phyloP scores from a whole-genome alignment of 2,329 filamentous ascomycete species.

The Exophiala xenobiotica region DNA sequence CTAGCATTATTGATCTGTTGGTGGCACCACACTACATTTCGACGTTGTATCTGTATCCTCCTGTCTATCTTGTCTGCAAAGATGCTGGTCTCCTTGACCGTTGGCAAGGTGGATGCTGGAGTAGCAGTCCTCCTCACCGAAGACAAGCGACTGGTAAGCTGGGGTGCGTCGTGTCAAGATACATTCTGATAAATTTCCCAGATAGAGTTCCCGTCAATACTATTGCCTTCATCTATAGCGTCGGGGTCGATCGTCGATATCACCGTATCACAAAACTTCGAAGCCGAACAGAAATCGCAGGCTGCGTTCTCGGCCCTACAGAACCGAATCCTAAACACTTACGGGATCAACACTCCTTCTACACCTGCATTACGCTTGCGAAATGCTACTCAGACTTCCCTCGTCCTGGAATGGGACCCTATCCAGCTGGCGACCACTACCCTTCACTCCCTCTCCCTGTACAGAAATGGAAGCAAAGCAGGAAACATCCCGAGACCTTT shows the following conservation, averaged over 20 bases:
- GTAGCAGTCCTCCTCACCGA: conserved; percentile 95
- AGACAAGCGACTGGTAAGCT: conserved; percentile 87
- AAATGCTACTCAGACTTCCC: conserved; percentile 97
- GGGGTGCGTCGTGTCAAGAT: neutral
- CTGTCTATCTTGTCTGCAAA: too few relatives aligned
- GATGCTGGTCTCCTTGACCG: conserved; percentile 96
- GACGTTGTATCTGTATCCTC: too few relatives aligned
- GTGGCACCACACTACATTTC: too few relatives aligned
- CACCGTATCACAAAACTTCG: conserved; percentile 81
- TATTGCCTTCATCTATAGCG: conserved; percentile 90
- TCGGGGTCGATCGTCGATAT: conserved; percentile 98
- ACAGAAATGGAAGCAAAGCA: conserved; percentile 94
- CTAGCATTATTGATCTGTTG: too few relatives aligned
- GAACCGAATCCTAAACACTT: conserved; percentile 79
- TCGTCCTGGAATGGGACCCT: conserved; percentile 97
- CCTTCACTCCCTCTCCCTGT: conserved; percentile 82
- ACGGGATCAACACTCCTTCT: conserved; percentile 75
- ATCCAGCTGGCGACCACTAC: conserved; percentile 90
- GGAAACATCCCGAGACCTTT: conserved; percentile 86
- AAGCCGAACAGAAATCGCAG: conserved; percentile 72
- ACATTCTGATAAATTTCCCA: conserved; percentile 42
- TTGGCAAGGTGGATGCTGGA: conserved; percentile 98
- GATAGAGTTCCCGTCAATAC: conserved; percentile 98
- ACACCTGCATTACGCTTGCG: conserved; percentile 81
- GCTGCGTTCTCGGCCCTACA: conserved; percentile 81